Conservation (phyloP, 768 basidiomycete species). For the Tylopilus intermedius region DNA sequence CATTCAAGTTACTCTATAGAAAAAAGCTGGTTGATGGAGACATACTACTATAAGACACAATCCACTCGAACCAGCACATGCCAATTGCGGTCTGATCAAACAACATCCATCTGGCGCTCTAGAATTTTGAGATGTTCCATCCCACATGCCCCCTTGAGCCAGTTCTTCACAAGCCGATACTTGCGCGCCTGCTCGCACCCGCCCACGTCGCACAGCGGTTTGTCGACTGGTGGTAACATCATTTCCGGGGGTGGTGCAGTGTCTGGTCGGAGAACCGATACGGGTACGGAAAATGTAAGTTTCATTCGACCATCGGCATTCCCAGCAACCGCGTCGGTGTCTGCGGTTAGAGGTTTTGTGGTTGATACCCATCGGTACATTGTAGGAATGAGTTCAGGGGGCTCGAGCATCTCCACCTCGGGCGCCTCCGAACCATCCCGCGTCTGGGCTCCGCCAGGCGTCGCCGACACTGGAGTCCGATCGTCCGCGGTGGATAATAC, state of each 20-base stretch:
- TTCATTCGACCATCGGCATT: conserved; percentile 30
- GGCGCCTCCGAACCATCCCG: conserved; percentile 28
- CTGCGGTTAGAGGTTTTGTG: conserved; percentile 27
- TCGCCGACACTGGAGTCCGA: conserved; percentile 32
- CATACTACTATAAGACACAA: not conserved
- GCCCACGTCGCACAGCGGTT: conserved; percentile 45
- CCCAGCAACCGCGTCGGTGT: conserved; percentile 4
- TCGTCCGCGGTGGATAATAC: conserved; percentile 45
- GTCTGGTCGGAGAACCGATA: conserved; percentile 20
- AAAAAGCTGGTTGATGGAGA: not conserved
- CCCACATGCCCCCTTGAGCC: conserved; percentile 57
- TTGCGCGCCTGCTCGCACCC: conserved; percentile 56
- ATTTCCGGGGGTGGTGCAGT: conserved; percentile 8
- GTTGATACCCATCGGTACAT: conserved; percentile 76
- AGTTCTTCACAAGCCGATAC: conserved; percentile 63
- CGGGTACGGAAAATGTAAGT: conserved; percentile 54
- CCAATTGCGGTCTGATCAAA: not conserved
- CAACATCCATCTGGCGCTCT: conserved; percentile 28
- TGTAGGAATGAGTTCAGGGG: conserved; percentile 40
- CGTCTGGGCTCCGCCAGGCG: conserved; percentile 25
- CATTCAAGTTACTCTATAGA: not conserved
- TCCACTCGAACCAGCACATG: not conserved
- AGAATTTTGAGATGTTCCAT: conserved; percentile 59
- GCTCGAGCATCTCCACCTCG: conserved; percentile 40
- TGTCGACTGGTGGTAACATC: conserved; percentile 5